phyloP scores from a whole-genome alignment of 2,329 filamentous ascomycete genomes.

The Lachnellula willkommii region DNA sequence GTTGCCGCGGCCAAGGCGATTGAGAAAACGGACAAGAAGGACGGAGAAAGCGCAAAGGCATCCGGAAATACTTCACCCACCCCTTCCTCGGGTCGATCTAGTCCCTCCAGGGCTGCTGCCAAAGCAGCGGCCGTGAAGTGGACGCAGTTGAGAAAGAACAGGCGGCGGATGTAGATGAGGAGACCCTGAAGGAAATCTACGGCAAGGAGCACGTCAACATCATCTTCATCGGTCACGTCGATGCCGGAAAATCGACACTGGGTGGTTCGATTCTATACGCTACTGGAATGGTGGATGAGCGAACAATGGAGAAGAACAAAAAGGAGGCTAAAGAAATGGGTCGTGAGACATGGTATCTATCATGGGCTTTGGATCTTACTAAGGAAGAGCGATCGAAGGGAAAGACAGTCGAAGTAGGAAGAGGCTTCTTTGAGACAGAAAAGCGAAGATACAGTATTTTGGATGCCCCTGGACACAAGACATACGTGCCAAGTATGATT shows the following conservation, averaged over 20 bases:
- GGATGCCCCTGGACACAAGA: constrained; percentile 96
- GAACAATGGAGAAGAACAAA: constrained; percentile 98
- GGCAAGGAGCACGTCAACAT: constrained; percentile 92
- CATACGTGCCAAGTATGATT: constrained; percentile 97
- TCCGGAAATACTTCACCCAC: constrained; percentile 74
- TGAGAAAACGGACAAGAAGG: constrained; percentile 79
- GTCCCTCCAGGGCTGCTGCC: constrained; percentile 59
- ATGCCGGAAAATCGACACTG: constrained; percentile 95
- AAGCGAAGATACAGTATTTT: constrained; percentile 95
- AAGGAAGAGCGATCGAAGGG: constrained; percentile 95
- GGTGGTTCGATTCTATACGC: constrained; percentile 89
- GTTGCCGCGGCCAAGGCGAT: constrained; percentile 84
- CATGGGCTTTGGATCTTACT: constrained; percentile 95
- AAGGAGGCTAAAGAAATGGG: constrained; percentile 92
- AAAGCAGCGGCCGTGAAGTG: constrained; percentile 56
- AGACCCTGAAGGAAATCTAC: constrained; percentile 89
- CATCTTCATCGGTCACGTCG: constrained; percentile 96
- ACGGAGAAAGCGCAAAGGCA: constrained; percentile 39
- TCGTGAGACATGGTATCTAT: constrained; percentile 97
- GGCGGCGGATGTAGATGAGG: constrained; percentile 68
- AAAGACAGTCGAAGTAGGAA: constrained; percentile 95
- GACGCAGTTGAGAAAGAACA: constrained; percentile 74
- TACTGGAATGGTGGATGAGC: constrained; percentile 98
- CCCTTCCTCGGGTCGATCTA: constrained; percentile 78
- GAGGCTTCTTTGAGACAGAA: constrained; percentile 94